Conservation (phyloP, 2,329 filamentous ascomycete genomes). For the Beauveria pseudobassiana region DNA sequence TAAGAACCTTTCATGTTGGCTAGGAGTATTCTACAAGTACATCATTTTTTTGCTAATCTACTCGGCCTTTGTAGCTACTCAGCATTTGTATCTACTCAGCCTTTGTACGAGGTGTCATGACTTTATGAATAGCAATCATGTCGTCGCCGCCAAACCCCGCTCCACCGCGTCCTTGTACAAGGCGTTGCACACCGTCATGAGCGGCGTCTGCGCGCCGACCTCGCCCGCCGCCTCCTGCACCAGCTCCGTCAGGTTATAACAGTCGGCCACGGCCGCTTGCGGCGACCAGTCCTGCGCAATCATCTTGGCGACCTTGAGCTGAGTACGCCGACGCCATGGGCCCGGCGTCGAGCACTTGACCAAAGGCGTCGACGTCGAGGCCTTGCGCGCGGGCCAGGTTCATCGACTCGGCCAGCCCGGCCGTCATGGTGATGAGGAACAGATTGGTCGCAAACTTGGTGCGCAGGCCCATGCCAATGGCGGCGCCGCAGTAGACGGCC, state of each 20-base stretch:
- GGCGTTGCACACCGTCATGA: constrained; percentile 16
- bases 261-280: constrained; percentile 24
- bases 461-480: constrained; percentile 23
- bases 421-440: constrained; percentile 23
- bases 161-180: constrained; percentile 19
- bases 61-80: no score
- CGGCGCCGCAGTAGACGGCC: constrained; percentile 27
- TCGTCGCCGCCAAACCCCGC: constrained; percentile 20
- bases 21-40: background rate
- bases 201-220: constrained; percentile 16
- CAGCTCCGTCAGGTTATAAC: constrained; percentile 22
- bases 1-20: background rate
- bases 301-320: constrained; percentile 24
- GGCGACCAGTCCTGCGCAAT: constrained; percentile 22
- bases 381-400: constrained; percentile 25
- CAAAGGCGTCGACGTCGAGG: constrained; percentile 23
- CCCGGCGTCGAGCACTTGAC: constrained; percentile 22
- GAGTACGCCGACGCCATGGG: constrained; percentile 25
- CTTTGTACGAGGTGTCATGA: background rate
- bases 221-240: constrained; percentile 19
- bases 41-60: background rate
- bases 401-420: constrained; percentile 26
- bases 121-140: constrained; percentile 22
- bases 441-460: constrained; percentile 27
- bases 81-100: no score